Evolutionary conservation across 139 green algal species (phyloP), one percentile per base, ranked within the genome.

Genomic region (Eudorina sp.): DNA sequence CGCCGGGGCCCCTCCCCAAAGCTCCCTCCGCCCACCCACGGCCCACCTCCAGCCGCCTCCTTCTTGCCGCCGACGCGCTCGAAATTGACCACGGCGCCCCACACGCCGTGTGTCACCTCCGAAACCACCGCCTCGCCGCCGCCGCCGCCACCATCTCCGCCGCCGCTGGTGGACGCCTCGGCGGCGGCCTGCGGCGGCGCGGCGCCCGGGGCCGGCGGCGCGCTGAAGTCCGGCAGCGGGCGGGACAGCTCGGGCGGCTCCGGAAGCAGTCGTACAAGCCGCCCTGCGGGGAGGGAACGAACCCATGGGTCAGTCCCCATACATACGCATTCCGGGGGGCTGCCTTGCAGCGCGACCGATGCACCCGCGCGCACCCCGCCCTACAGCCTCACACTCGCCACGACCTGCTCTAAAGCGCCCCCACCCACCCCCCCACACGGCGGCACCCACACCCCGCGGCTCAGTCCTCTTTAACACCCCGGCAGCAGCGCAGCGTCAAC

Each of bases 1-100:
- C 16, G 51, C 51, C 51, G 13, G 51, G 51, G 51, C 51, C 51
- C 51, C 51, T 16, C 16, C 51, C 51, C 51, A 16, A 58, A 13
- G 13, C 51, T 16, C 13, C 51, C 51, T 16, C 55, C 55, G 18
- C 55, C 31, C 66, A 75, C 66, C 66, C 31, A 14, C 34, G 11
- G 55, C 13, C 51, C 55, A 27, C 13, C 55, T 25, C 45, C 85
- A 45, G 81, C 36, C 66, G 19, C 84, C 38, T 79, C 73, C 64
- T 84, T 81, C 53, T 89, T 92, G 48, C 91, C 93, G 34, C 91
- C 92, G 9, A 92, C 84, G 11, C 92, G 93, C 83, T 98, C 91
- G 90, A 99, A 99, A 72, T 95, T 96, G 11, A 98, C 88, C 7
- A 98, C 88, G 18, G 95, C 91, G 2, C 90, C 97, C 96, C 96